These are phyloP conservation scores for Colletotrichum musicola DNA, from an alignment of 2,329 filamentous ascomycete genomes.

Conservation along the genomic window DNA sequence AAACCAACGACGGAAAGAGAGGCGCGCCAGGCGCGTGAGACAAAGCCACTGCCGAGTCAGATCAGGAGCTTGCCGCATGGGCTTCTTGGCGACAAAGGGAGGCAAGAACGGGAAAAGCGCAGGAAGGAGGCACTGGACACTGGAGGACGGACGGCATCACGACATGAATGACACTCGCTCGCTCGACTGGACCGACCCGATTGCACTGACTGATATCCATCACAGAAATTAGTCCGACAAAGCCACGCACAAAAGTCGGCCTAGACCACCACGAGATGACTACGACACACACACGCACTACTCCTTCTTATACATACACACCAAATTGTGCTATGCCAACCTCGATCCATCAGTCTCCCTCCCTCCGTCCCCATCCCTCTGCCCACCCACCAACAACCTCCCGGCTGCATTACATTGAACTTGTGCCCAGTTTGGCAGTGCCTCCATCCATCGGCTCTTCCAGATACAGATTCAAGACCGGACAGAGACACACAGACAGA, in stretches of 20 bases:
- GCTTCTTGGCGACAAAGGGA: conserved; percentile 3
- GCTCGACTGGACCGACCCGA: no score
- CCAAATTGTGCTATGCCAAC: conserved; percentile 10
- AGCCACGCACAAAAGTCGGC: neutral
- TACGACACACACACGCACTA: neutral
- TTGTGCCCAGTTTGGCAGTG: conserved; percentile 21
- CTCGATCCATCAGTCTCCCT: conserved; percentile 14
- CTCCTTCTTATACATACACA: neutral
- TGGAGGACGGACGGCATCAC: neutral
- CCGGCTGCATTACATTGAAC: conserved; percentile 4
- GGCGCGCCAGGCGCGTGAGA: conserved; percentile 35
- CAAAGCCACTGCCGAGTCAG: conserved; percentile 33
- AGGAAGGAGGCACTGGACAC: neutral
- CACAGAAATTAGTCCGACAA: neutral
- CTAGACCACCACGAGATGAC: conserved; percentile 4
- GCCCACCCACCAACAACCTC: conserved; percentile 17
- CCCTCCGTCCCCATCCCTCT: conserved; percentile 15
- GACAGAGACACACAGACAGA: conserved; percentile 2
- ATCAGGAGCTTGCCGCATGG: conserved; percentile 24
- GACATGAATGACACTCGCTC: neutral
- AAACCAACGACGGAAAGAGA: conserved; percentile 30
- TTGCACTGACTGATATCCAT: conserved; percentile 9
- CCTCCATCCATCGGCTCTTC: conserved; percentile 9
- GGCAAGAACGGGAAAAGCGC: neutral
- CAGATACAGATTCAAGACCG: neutral